Conservation (phyloP, 2,329 filamentous ascomycete genomes). For the Penicillium hordei region DNA sequence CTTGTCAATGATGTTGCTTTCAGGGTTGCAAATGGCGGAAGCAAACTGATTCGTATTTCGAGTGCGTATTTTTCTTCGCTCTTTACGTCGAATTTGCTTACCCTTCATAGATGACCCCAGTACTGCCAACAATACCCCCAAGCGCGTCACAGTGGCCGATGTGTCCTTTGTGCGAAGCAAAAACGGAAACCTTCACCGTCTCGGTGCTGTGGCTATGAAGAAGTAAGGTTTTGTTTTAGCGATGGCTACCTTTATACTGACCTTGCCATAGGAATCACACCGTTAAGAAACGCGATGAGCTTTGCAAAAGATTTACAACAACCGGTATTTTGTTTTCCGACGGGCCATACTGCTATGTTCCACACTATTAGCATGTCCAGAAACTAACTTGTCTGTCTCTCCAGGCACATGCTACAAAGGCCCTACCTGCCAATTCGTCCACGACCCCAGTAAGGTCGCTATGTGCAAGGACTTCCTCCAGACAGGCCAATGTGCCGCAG, state of each 20-base stretch:
- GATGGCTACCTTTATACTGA: slow-evolving; percentile 19
- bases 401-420: slow-evolving; percentile 84
- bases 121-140: slow-evolving; percentile 68
- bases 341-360: slow-evolving; percentile 17
- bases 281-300: slow-evolving; percentile 68
- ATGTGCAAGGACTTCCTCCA: slow-evolving; percentile 85
- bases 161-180: slow-evolving; percentile 84
- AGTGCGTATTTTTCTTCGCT: slow-evolving; percentile 54
- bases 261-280: slow-evolving; percentile 37
- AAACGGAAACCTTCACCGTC: slow-evolving; percentile 79
- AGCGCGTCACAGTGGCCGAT: slow-evolving; percentile 68
- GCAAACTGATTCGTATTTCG: slow-evolving; percentile 73
- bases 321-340: slow-evolving; percentile 48
- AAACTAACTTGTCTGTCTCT: slow-evolving; percentile 36
- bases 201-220: slow-evolving; percentile 71
- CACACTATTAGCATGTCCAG: neutral
- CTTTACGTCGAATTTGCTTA: slow-evolving; percentile 46
- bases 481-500: slow-evolving; percentile 73
- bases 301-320: slow-evolving; percentile 65
- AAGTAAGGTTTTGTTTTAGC: slow-evolving; percentile 55
- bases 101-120: slow-evolving; percentile 55
- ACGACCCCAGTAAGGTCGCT: slow-evolving; percentile 83
- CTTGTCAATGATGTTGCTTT: slow-evolving; percentile 72
- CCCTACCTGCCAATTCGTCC: slow-evolving; percentile 73
- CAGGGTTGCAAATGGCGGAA: slow-evolving; percentile 70